Evolutionary conservation across 2,329 filamentous ascomycete species (phyloP).

Genomic region (Talaromyces sp.): DNA sequence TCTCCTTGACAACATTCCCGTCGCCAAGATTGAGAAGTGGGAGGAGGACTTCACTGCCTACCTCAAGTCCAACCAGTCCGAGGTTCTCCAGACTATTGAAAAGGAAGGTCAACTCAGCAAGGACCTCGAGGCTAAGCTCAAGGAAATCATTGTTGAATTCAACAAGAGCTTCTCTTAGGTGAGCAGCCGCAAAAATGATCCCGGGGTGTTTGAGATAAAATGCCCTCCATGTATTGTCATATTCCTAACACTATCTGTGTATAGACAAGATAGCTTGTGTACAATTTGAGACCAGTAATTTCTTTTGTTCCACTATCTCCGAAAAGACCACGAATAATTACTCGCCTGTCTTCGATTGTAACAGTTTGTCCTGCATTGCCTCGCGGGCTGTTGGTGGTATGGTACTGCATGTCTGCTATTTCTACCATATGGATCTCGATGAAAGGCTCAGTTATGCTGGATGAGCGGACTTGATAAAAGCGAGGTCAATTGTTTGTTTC

Average conservation of each 20-base stretch:
- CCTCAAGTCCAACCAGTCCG: constrained; percentile 84
- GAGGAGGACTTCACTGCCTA: constrained; percentile 91
- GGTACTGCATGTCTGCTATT: neutral
- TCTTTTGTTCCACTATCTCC: constrained; percentile 26
- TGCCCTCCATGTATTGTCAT: constrained; percentile 34
- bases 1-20: constrained; percentile 81
- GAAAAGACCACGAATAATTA: neutral
- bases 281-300: constrained; percentile 45
- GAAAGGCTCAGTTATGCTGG: neutral
- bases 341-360: neutral
- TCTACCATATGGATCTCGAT: neutral
- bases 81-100: constrained; percentile 79
- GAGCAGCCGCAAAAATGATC: constrained; percentile 26
- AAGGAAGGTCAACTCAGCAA: constrained; percentile 96
- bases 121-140: constrained; percentile 64
- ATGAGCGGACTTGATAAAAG: constrained; percentile 3
- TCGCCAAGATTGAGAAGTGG: constrained; percentile 87
- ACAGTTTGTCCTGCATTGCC: constrained; percentile 1
- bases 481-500: constrained; percentile 2
- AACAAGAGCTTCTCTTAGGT: constrained; percentile 79
- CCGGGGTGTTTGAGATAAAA: constrained; percentile 20
- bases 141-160: constrained; percentile 72
- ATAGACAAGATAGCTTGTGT: constrained; percentile 46
- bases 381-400: neutral
- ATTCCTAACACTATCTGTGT: constrained; percentile 33